Conservation (phyloP, 2,329 filamentous ascomycete species). For the Phialophora macrospora region DNA sequence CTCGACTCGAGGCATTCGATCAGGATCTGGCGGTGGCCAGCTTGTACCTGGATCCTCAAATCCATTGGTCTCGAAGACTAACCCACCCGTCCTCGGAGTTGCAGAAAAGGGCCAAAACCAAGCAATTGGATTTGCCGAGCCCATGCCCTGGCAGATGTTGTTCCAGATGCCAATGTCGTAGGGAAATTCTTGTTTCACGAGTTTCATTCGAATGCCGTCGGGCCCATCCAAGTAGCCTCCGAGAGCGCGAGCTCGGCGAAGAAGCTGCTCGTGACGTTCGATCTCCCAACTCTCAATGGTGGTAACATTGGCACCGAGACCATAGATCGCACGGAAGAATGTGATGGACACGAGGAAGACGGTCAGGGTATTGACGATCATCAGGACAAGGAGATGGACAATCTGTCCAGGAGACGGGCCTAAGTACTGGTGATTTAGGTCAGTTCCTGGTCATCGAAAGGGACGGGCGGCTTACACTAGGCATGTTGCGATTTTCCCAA, state of each 20-base stretch:
- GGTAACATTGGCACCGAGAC: conserved; percentile 62
- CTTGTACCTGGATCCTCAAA: conserved; percentile 58
- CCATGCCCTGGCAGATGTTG: conserved; percentile 66
- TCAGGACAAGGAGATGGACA: conserved; percentile 60
- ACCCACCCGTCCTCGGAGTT: conserved; percentile 56
- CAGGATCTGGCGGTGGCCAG: conserved; percentile 58
- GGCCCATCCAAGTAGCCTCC: conserved; percentile 65
- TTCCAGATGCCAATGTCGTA: conserved; percentile 68
- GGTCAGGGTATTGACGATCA: conserved; percentile 61
- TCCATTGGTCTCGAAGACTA: conserved; percentile 62
- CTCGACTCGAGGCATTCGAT: conserved; percentile 51
- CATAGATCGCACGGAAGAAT: conserved; percentile 60
- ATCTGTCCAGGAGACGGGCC: conserved; percentile 61
- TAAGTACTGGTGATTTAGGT: conserved; percentile 55
- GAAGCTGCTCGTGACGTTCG: conserved; percentile 54
- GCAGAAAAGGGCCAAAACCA: conserved; percentile 67
- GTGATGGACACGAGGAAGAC: conserved; percentile 62
- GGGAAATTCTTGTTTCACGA: conserved; percentile 66
- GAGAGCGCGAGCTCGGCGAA: conserved; percentile 53
- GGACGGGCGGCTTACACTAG: conserved; percentile 54
- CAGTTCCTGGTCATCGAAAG: conserved; percentile 24
- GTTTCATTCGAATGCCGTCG: conserved; percentile 59
- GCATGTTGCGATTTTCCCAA: conserved; percentile 61
- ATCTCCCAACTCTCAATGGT: conserved; percentile 70
- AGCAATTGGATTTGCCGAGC: conserved; percentile 47